phyloP scores from a whole-genome alignment of 768 basidiomycete species.

The Mycena filopes region DNA sequence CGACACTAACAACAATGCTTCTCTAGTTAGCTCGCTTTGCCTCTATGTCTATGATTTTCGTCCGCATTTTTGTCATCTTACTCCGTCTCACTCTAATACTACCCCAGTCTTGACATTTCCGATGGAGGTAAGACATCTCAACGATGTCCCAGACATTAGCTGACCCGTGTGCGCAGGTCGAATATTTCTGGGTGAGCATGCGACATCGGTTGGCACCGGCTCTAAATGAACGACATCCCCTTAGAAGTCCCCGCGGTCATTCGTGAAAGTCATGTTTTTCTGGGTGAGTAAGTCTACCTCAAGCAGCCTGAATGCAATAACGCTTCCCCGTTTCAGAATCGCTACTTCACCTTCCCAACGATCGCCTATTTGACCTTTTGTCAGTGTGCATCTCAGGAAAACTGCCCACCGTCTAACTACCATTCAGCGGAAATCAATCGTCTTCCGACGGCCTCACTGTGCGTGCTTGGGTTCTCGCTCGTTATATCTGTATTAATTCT shows the following conservation, averaged over 20 bases:
- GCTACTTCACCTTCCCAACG: constrained; percentile 13
- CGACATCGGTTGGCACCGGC: not conserved
- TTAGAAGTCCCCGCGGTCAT: not conserved
- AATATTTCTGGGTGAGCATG: constrained; percentile 21
- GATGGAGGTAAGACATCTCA: not conserved
- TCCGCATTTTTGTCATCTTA: no score
- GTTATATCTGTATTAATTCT: not conserved
- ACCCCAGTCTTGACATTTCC: constrained; percentile 13
- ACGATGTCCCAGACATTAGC: not conserved
- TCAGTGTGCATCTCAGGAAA: not conserved
- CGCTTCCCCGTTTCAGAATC: not conserved
- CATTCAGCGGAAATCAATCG: constrained; percentile 7
- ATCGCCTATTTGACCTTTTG: not conserved
- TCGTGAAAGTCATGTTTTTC: constrained; percentile 21
- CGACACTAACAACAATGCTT: no score
- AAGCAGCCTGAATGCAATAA: not conserved
- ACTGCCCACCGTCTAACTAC: no score
- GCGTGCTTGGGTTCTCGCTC: not conserved
- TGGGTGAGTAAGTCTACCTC: not conserved
- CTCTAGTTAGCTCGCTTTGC: constrained; percentile 14
- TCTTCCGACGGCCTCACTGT: not conserved
- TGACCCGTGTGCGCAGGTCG: constrained; percentile 1
- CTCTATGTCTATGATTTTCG: constrained; percentile 23
- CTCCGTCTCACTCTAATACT: not conserved
- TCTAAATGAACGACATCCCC: not conserved